A percentile compares a stretch with the other conserved stretches of the same genome.
These are phyloP conservation scores for Pseudogymnoascus sp. DNA, from an alignment of 2,329 filamentous ascomycete species.

Conservation along the genomic window DNA sequence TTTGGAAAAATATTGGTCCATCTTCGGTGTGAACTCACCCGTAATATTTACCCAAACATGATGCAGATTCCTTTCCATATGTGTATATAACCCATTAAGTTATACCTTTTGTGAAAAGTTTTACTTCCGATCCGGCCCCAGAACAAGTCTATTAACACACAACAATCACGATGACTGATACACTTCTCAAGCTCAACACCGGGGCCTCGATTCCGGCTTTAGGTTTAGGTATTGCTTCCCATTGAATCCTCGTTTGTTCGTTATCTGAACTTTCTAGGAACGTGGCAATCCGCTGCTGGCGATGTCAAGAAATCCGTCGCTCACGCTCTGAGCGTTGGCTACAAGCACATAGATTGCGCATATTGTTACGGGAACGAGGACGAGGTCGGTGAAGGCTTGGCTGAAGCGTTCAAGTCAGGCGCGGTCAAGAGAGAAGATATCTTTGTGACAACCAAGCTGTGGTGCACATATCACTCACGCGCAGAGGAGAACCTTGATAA, in stretches of 20 bases:
- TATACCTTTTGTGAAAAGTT: background rate
- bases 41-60: background rate
- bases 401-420: slow-evolving; percentile 60
- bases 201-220: slow-evolving; percentile 32
- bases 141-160: background rate
- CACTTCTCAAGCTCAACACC: slow-evolving; percentile 29
- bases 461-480: slow-evolving; percentile 30
- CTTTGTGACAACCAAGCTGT: slow-evolving; percentile 33
- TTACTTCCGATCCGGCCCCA: background rate
- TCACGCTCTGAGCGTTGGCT: slow-evolving; percentile 38
- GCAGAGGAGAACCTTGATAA: slow-evolving; percentile 30
- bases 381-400: slow-evolving; percentile 71
- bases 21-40: background rate
- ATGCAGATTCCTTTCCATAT: background rate
- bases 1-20: background rate
- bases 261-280: slow-evolving; percentile 6
- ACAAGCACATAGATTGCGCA: slow-evolving; percentile 46
- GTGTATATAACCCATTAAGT: background rate
- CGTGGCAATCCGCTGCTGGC: slow-evolving; percentile 29
- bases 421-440: slow-evolving; percentile 27
- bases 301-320: slow-evolving; percentile 32
- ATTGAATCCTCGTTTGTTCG: background rate
- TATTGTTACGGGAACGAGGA: slow-evolving; percentile 77
- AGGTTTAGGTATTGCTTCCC: slow-evolving; percentile 28
- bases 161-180: background rate